phyloP scores from a whole-genome alignment of 495 filamentous ascomycete genomes.

The Aspergillus wentii region DNA sequence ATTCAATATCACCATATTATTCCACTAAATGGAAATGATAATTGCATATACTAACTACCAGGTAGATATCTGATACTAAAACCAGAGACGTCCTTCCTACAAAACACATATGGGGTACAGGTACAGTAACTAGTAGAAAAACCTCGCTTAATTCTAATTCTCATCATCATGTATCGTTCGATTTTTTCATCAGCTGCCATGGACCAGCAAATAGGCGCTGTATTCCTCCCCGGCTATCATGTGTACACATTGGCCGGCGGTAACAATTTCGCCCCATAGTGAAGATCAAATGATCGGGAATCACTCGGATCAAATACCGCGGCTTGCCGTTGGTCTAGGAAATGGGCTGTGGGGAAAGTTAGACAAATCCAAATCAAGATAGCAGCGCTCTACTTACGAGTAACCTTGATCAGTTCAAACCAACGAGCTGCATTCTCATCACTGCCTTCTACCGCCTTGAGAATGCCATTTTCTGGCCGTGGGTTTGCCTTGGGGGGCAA shows the following conservation, averaged over 20 bases:
- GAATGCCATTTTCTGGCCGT: constrained; percentile 46
- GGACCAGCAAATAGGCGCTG: background rate
- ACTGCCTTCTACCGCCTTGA: constrained; percentile 48
- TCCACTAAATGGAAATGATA: no score
- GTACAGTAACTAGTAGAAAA: no score
- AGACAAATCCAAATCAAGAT: background rate
- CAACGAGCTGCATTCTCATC: constrained; percentile 50
- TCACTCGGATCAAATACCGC: constrained; percentile 57
- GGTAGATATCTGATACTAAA: no score
- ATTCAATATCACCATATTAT: no score
- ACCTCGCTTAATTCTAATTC: no score
- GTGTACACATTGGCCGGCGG: constrained; percentile 22
- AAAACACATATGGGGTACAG: no score
- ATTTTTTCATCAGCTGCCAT: background rate
- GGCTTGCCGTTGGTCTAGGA: constrained; percentile 40
- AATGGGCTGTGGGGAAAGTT: constrained; percentile 24
- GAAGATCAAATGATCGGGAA: constrained; percentile 62
- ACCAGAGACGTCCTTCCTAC: no score
- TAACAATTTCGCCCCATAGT: constrained; percentile 59
- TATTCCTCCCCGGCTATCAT: constrained; percentile 7
- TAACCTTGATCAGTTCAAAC: constrained; percentile 56
- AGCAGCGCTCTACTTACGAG: constrained; percentile 43
- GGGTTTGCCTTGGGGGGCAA: constrained; percentile 57
- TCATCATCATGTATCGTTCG: constrained; percentile 1
- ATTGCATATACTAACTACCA: no score